phyloP scores from a whole-genome alignment of 257 asterid species.

The Salvia splendens region DNA sequence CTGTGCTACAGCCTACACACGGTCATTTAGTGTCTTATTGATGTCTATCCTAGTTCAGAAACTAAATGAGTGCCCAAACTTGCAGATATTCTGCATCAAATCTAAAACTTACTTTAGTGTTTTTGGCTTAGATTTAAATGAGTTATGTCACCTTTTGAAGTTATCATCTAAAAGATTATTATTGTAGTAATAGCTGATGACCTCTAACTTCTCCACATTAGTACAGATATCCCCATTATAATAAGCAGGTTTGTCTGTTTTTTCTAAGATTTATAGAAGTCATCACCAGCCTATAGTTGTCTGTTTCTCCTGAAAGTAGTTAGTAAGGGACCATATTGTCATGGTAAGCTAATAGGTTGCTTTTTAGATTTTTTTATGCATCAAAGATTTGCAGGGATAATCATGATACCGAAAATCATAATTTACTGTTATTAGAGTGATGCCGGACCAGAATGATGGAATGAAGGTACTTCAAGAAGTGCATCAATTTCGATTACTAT shows the following conservation, averaged over 20 bases:
- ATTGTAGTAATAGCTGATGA: not conserved
- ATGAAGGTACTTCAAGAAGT: conserved; percentile 9
- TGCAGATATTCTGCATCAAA: too few species aligned
- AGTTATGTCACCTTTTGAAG: not conserved
- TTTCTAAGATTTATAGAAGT: not conserved
- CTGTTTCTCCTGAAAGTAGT: conserved; percentile 4
- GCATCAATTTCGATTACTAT: not conserved
- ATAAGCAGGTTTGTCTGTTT: not conserved
- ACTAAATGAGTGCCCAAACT: conserved; percentile 11
- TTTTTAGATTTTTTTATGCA: not conserved
- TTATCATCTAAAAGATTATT: not conserved
- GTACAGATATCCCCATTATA: conserved; percentile 3
- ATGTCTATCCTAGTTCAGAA: conserved; percentile 9
- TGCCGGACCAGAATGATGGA: not conserved
- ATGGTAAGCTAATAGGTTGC: not conserved
- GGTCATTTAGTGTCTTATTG: conserved; percentile 2
- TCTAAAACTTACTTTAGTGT: not conserved
- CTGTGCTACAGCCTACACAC: not conserved
- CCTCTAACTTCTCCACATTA: not conserved
- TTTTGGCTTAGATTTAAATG: too few species aligned
- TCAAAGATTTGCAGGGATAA: not conserved
- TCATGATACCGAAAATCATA: not conserved
- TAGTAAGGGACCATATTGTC: not conserved
- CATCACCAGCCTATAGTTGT: conserved; percentile 18
- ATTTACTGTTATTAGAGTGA: not conserved